A percentile compares a stretch with the other conserved stretches of the same genome.
phyloP scores from a whole-genome alignment of 2,329 filamentous ascomycete species.

The Plectosphaerella sp. region DNA sequence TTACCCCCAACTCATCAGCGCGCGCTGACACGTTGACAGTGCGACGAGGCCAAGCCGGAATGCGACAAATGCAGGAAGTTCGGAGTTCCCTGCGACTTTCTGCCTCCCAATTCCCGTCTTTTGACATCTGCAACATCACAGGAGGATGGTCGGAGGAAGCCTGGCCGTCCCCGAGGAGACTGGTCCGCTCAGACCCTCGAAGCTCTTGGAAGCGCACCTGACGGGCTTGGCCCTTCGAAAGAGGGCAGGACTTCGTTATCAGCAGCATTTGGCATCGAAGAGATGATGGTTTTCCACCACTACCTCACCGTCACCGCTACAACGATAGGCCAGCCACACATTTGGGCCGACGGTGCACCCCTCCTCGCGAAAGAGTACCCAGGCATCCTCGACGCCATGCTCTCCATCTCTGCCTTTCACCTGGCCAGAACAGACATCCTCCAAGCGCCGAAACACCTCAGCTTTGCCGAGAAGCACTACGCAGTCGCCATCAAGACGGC shows the following conservation, averaged over 20 bases:
- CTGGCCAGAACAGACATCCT: background rate
- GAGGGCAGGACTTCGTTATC: too few species aligned
- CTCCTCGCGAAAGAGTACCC: slow-evolving; percentile 8
- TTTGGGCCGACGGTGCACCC: slow-evolving; percentile 10
- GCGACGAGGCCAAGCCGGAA: slow-evolving; percentile 4
- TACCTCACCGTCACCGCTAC: slow-evolving; percentile 3
- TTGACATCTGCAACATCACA: too few species aligned
- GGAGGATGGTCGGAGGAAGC: too few species aligned
- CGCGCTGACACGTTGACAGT: background rate
- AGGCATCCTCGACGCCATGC: slow-evolving; percentile 8
- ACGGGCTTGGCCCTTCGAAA: too few species aligned
- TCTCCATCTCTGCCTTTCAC: slow-evolving; percentile 6
- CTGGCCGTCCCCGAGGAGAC: too few species aligned
- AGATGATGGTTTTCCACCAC: slow-evolving; percentile 8
- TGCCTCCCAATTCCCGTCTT: background rate
- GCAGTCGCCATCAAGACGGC: slow-evolving; percentile 6
- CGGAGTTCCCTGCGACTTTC: slow-evolving; percentile 4
- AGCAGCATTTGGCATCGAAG: slow-evolving; percentile 4
- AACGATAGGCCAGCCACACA: background rate
- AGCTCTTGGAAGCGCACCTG: too few species aligned
- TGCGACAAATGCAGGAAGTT: slow-evolving; percentile 5
- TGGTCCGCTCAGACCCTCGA: too few species aligned
- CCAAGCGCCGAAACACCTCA: background rate
- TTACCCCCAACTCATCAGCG: too few species aligned
- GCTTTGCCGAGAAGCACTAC: slow-evolving; percentile 9